A percentile compares a stretch with the other conserved stretches of the same genome.
These are phyloP conservation scores for Lumnitzera littorea DNA, from an alignment of 345 rosid species.

Conservation along the genomic window DNA sequence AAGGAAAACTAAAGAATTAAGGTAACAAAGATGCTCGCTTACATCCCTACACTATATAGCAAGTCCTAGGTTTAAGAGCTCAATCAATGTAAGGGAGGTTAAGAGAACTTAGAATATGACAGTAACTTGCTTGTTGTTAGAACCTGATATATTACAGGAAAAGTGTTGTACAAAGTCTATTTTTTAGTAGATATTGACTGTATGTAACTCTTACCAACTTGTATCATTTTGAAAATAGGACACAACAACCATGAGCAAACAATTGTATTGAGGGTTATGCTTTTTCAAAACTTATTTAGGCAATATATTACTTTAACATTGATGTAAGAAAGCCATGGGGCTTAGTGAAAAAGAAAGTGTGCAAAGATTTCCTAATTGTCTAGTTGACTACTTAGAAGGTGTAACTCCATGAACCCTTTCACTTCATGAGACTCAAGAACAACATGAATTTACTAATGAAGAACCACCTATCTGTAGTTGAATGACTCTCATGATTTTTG, in stretches of 20 bases:
- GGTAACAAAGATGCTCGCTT: no score
- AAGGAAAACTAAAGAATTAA: no score
- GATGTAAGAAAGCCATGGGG: slow-evolving; percentile 67
- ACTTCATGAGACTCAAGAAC: background rate
- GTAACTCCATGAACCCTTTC: background rate
- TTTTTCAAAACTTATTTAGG: background rate
- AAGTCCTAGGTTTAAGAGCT: no score
- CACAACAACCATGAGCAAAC: background rate
- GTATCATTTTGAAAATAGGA: background rate
- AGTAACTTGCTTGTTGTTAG: no score
- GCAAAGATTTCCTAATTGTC: slow-evolving; percentile 52
- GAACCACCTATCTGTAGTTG: background rate
- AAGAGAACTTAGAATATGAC: no score
- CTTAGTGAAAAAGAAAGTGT: slow-evolving; percentile 55
- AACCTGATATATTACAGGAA: no score
- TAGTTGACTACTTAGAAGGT: slow-evolving; percentile 95
- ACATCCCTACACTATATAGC: no score
- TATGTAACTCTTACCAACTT: no score
- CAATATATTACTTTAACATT: background rate
- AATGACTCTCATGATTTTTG: background rate
- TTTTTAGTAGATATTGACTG: no score
- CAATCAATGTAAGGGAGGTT: no score
- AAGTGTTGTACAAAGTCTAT: no score
- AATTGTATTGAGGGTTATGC: background rate
- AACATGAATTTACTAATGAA: background rate